Conservation (phyloP, 805 yeast species). For the Nakazawaea pomicola region DNA sequence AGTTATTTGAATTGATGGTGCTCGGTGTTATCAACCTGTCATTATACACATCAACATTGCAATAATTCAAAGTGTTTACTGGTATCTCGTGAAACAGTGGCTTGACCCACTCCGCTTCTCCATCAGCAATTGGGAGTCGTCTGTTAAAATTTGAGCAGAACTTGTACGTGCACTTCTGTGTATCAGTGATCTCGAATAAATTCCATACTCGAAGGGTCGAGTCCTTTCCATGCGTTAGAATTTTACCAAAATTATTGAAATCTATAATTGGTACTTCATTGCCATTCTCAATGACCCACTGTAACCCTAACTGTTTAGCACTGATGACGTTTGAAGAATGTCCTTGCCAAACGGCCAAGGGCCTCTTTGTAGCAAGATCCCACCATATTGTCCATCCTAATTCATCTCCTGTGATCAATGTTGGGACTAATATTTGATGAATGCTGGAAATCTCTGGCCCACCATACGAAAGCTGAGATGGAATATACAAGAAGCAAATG, state of each 20-base stretch:
- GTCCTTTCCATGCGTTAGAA: constrained; percentile 68
- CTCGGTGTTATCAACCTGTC: constrained; percentile 50
- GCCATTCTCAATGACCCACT: constrained; percentile 19
- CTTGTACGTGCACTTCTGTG: constrained; percentile 15
- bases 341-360: constrained; percentile 52
- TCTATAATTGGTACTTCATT: constrained; percentile 19
- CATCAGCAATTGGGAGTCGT: constrained; percentile 13
- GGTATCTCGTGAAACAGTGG: constrained; percentile 45
- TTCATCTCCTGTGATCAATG: constrained; percentile 53
- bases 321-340: constrained; percentile 51
- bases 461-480: constrained; percentile 14
- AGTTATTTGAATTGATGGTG: constrained; percentile 53
- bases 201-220: constrained; percentile 47
- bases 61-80: constrained; percentile 69
- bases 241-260: constrained; percentile 28
- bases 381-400: constrained; percentile 62
- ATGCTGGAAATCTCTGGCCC: not conserved
- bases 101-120: constrained; percentile 19
- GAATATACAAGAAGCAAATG: constrained; percentile 17
- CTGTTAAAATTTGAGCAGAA: constrained; percentile 17
- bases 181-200: constrained; percentile 19
- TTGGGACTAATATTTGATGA: constrained; percentile 25
- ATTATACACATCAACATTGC: constrained; percentile 46
- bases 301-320: constrained; percentile 37
- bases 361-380: constrained; percentile 54